Conservation (phyloP, 805 yeast genomes). For the Ogataea sp. region DNA sequence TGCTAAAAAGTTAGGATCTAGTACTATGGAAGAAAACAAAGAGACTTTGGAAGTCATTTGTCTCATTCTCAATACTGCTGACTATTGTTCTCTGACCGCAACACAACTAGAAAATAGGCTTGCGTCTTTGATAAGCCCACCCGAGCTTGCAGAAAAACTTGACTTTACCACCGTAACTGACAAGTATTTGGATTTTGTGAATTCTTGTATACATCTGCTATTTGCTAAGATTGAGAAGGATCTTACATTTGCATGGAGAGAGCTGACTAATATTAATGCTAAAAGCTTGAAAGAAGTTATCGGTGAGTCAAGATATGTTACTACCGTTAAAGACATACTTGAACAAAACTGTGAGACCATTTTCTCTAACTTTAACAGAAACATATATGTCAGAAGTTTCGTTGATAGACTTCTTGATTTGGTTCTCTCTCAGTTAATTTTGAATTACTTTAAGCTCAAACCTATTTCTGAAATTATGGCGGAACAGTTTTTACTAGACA, state of each 20-base stretch:
- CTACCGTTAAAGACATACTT: conserved; percentile 44
- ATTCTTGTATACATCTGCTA: conserved; percentile 46
- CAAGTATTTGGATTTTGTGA: conserved; percentile 48
- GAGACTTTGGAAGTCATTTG: conserved; percentile 65
- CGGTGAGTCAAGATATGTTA: conserved; percentile 65
- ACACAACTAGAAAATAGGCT: conserved; percentile 64
- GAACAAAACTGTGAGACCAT: conserved; percentile 37
- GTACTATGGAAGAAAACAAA: conserved; percentile 29
- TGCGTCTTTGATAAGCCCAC: conserved; percentile 29
- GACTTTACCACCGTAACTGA: conserved; percentile 50
- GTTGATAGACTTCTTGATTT: conserved; percentile 71
- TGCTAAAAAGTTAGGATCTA: conserved; percentile 18
- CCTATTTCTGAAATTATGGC: conserved; percentile 66
- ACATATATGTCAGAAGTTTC: conserved; percentile 61
- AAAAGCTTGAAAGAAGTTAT: conserved; percentile 49
- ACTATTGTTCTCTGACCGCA: conserved; percentile 74
- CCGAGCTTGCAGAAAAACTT: conserved; percentile 30
- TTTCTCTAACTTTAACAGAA: conserved; percentile 55
- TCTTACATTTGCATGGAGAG: conserved; percentile 71
- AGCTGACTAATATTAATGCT: conserved; percentile 76
- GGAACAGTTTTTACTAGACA: conserved; percentile 75
- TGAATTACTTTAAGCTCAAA: conserved; percentile 49
- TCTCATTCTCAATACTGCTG: conserved; percentile 78
- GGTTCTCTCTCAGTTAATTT: conserved; percentile 45
- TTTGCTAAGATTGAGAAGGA: conserved; percentile 53